A percentile compares a stretch with the other conserved stretches of the same genome.
Conservation (phyloP, 805 yeast genomes). For the Yarrowia yakushimensis region DNA sequence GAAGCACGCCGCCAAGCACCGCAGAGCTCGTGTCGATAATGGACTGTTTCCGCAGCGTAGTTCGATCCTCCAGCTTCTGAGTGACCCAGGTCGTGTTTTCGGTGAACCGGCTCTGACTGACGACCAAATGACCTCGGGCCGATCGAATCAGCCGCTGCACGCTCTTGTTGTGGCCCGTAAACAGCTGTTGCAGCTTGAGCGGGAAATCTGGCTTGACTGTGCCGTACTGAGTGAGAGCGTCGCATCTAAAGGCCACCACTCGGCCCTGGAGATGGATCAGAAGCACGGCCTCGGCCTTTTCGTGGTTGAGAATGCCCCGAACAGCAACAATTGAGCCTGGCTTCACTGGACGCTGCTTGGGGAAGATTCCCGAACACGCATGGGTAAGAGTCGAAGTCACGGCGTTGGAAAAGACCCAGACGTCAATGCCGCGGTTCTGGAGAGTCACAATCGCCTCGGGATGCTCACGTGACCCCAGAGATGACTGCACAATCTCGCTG, state of each 20-base stretch:
- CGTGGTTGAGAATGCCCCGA: conserved; percentile 5
- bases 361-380: conserved; percentile 1
- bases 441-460: conserved; percentile 13
- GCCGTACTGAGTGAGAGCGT: background rate
- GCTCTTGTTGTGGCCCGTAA: conserved; percentile 85
- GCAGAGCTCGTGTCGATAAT: background rate
- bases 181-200: conserved; percentile 36
- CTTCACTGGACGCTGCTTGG: background rate
- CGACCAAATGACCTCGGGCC: conserved; percentile 56
- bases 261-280: conserved; percentile 10
- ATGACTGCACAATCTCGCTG: conserved; percentile 17
- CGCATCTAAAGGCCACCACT: conserved; percentile 13
- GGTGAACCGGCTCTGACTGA: conserved; percentile 59
- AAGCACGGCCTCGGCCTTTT: conserved; percentile 5
- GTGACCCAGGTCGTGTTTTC: conserved; percentile 58
- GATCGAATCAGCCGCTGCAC: conserved; percentile 65
- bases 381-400: conserved; percentile 1
- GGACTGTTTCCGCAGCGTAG: conserved; percentile 11
- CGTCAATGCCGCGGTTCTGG: background rate
- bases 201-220: conserved; percentile 13
- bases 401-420: conserved; percentile 8
- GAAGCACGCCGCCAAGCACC: conserved; percentile 1
- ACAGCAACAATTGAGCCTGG: conserved; percentile 7
- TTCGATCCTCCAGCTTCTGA: background rate
- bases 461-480: background rate